Evolutionary conservation across 1,284 basidiomycete species (phyloP).

Genomic region (Thecaphora frezii): DNA sequence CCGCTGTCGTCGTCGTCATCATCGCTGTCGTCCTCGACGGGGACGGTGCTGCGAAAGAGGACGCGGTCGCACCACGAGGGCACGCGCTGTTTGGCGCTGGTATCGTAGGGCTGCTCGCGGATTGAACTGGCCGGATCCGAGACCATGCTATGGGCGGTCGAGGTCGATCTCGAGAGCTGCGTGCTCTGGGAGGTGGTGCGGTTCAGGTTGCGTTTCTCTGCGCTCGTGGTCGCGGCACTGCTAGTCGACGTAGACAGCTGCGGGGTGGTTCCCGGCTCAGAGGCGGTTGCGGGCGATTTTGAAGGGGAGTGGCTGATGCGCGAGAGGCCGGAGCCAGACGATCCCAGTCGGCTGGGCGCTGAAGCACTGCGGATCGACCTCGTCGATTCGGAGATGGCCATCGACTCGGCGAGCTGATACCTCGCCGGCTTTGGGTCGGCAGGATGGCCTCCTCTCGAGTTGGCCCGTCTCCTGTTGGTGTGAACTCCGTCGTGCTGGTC

Average conservation of each 20-base stretch:
- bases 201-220: neutral
- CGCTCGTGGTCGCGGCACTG: too few relatives aligned
- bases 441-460: too few relatives aligned
- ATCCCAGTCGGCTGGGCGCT: too few relatives aligned
- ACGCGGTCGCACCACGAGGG: conserved; percentile 62
- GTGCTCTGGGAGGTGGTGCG: neutral
- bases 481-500: conserved; percentile 1
- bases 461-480: neutral
- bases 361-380: neutral
- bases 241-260: too few relatives aligned
- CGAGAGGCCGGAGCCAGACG: neutral
- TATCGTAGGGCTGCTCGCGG: conserved; percentile 61
- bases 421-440: too few relatives aligned
- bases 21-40: conserved; percentile 16
- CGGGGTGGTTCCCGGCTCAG: too few relatives aligned
- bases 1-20: conserved; percentile 5
- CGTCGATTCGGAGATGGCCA: neutral
- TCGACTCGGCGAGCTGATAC: neutral
- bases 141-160: neutral
- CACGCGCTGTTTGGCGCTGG: conserved; percentile 63
- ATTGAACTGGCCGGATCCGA: neutral
- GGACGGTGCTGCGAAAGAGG: conserved; percentile 50
- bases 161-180: neutral
- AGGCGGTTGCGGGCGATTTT: too few relatives aligned
- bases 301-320: neutral